These are phyloP conservation scores for Lizonia empirigonia DNA, from an alignment of 2,329 filamentous ascomycete species.

Conservation along the genomic window DNA sequence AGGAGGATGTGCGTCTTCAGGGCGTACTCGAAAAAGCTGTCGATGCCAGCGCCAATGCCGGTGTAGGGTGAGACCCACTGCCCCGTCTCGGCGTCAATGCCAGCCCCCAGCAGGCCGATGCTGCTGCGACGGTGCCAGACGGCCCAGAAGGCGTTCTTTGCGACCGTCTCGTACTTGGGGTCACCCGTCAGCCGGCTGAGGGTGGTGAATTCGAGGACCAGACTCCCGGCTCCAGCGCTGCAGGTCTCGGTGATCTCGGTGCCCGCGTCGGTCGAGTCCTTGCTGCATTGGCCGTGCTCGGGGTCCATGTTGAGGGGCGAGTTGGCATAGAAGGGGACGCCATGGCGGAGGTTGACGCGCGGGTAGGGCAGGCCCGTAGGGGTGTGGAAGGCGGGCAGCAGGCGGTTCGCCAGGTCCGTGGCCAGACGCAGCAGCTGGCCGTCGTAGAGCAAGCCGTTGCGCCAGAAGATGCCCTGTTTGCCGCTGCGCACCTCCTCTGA, in stretches of 20 bases:
- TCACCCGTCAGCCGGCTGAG: conserved; percentile 88
- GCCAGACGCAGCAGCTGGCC: conserved; percentile 91
- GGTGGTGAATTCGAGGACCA: conserved; percentile 91
- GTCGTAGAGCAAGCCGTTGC: conserved; percentile 79
- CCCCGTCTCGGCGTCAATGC: conserved; percentile 89
- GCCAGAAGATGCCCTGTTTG: conserved; percentile 66
- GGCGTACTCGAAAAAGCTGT: conserved; percentile 98
- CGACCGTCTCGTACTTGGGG: conserved; percentile 82
- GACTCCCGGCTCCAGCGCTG: conserved; percentile 92
- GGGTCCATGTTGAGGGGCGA: conserved; percentile 73
- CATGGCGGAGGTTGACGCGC: conserved; percentile 86
- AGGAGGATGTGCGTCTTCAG: conserved; percentile 91
- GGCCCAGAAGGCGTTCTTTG: conserved; percentile 93
- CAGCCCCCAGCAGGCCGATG: conserved; percentile 86
- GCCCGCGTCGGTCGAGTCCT: conserved; percentile 53
- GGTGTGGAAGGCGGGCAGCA: conserved; percentile 92
- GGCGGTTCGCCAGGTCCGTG: conserved; percentile 78
- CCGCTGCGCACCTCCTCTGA: conserved; percentile 42
- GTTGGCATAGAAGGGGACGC: conserved; percentile 90
- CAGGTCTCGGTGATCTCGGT: conserved; percentile 92
- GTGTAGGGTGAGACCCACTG: conserved; percentile 87
- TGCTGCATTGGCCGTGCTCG: conserved; percentile 54
- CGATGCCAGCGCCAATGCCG: conserved; percentile 95
- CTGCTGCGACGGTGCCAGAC: conserved; percentile 89
- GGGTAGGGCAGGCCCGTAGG: conserved; percentile 92